Evolutionary conservation across 371 early-diverging fungal genomes (phyloP), one percentile per base, ranked within the genome.

Genomic region (Mucor ambiguus): DNA sequence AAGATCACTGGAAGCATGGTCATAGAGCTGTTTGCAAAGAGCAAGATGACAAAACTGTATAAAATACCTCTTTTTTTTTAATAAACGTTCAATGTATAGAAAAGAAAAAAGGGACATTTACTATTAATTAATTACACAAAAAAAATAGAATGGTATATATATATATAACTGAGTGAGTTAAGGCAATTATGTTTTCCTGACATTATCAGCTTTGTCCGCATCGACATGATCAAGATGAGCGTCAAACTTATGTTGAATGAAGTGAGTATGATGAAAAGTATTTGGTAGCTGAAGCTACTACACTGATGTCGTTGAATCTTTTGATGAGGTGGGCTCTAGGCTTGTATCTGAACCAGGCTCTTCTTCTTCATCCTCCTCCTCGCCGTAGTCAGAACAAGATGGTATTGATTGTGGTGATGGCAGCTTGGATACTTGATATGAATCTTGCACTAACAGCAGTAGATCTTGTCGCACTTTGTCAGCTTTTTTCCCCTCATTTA

Each of bases 1-100:
- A 82, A 63, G 79, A 81, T n/a, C 85, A 87, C 66, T 87, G 88
- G 88, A 87, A 85, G 70, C 37, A 67, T 30, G 82, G 86, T 3
- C 88, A 87, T 68, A 84, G 84, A 69, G 77, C 72, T 33, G 76
- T 73, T 30, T 87, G 87, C 76, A 78, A 57, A 57, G 12, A 56
- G 46, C 67, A 46, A 29, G 60, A 56, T 16, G 46, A 71, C 12
- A 48, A 48, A 48, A 48, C 48, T 48, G 48, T 48, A 24, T 48
- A 48, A 48, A 46, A 48, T 48, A 48, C 48, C 48, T 33, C 9
- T 48, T 48, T 48, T 9, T 48, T 48, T 48, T 24, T 26, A 22
- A 46, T 20, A 46, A 46, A 48, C 10, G 8, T 11, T 48, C 20
- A 24, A 48, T 48, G 22, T 14, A 48, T 22, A 48, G 11, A 22